phyloP scores from a whole-genome alignment of 306 rosid species.

The Cajanus cajan region DNA sequence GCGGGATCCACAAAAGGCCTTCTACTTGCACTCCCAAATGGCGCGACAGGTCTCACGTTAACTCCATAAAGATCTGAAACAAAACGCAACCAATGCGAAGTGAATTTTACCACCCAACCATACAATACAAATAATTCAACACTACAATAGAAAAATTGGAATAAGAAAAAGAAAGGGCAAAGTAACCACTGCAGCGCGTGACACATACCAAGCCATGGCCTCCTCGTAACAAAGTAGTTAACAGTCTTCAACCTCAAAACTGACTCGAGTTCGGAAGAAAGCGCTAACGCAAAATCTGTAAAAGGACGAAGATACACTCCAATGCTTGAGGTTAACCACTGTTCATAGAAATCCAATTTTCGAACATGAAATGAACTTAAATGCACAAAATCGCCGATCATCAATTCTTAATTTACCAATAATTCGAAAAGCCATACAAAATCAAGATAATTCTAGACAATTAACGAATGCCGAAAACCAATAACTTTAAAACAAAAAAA shows the following conservation, averaged over 20 bases:
- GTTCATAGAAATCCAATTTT: not conserved
- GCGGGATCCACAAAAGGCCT: constrained; percentile 71
- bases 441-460: not conserved
- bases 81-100: constrained; percentile 43
- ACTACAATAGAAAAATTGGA: not conserved
- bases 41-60: constrained; percentile 95
- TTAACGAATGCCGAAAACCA: not conserved
- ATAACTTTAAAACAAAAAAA: not conserved
- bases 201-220: constrained; percentile 95
- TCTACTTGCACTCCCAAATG: constrained; percentile 84
- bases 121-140: not conserved
- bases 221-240: constrained; percentile 68
- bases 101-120: not conserved
- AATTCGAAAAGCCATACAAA: not conserved
- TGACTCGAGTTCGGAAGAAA: constrained; percentile 74
- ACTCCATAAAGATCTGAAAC: constrained; percentile 88
- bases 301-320: constrained; percentile 4
- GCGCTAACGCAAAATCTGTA: constrained; percentile 64
- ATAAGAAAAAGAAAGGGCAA: not conserved
- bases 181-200: not conserved
- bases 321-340: not conserved
- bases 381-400: not conserved
- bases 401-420: constrained; percentile 5
- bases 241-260: constrained; percentile 72
- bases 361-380: not conserved